A percentile compares a stretch with the other conserved stretches of the same genome.
phyloP scores from a whole-genome alignment of 495 filamentous ascomycete species.

The Talaromyces ruber region DNA sequence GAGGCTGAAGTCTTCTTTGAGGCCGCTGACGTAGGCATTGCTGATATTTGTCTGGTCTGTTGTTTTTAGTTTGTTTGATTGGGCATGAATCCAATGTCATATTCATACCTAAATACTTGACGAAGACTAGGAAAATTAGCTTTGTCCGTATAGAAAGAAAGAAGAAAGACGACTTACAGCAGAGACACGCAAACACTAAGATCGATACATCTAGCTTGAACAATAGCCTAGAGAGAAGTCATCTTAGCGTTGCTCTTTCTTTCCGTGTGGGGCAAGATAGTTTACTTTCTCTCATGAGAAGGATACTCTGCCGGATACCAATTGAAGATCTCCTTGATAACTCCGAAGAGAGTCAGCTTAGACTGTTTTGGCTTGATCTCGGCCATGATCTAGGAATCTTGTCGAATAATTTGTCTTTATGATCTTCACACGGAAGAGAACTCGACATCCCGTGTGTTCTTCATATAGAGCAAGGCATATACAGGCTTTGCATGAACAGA shows the following conservation, averaged over 20 bases:
- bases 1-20: constrained; percentile 52
- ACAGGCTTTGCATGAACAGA: not conserved
- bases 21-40: constrained; percentile 48
- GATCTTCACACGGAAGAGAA: not conserved
- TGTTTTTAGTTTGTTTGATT: not conserved
- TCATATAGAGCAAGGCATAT: not conserved
- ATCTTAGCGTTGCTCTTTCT: not conserved
- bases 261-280: not conserved
- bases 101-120: not conserved
- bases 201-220: constrained; percentile 26
- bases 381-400: not conserved
- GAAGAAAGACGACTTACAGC: constrained; percentile 20
- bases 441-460: not conserved
- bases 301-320: constrained; percentile 39
- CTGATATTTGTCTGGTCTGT: constrained; percentile 38
- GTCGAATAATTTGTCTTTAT: not conserved
- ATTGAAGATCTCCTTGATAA: constrained; percentile 39
- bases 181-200: constrained; percentile 27
- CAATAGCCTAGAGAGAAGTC: constrained; percentile 10
- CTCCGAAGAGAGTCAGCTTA: constrained; percentile 14
- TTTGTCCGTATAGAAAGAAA: not conserved
- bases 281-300: constrained; percentile 31
- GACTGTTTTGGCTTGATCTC: constrained; percentile 9
- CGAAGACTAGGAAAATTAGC: not conserved
- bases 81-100: not conserved